These are phyloP conservation scores for sorghum (Sorghum bicolor) DNA, from an alignment of 176 grass and related monocot species.

Conservation along the genomic window Sorghum_bicolor_NCBIv3 NC_012875.2:60656501-60657000, in stretches of 20 bases:
- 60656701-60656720: not conserved
- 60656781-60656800: not conserved
- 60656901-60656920: conserved; percentile 1
- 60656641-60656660: not conserved
- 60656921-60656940: not conserved
- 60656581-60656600: conserved; percentile 84
- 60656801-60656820: not conserved
- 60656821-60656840: not conserved
- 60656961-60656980: not conserved
- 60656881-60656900: not conserved
- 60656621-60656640: conserved; percentile 21
- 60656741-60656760: not conserved
- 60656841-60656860: not conserved
- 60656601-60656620: conserved; percentile 58
- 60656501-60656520: conserved; percentile 57
- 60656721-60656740: not conserved
- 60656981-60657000: not conserved
- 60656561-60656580: conserved; percentile 54
- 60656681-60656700: not conserved
- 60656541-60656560: conserved; percentile 71
- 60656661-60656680: conserved; percentile 7
- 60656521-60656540: conserved; percentile 61
- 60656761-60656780: not conserved
- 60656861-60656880: not conserved
- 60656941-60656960: not conserved